Evolutionary conservation across 257 asterid species (phyloP).

Genomic region (Gynochthodes officinalis): DNA sequence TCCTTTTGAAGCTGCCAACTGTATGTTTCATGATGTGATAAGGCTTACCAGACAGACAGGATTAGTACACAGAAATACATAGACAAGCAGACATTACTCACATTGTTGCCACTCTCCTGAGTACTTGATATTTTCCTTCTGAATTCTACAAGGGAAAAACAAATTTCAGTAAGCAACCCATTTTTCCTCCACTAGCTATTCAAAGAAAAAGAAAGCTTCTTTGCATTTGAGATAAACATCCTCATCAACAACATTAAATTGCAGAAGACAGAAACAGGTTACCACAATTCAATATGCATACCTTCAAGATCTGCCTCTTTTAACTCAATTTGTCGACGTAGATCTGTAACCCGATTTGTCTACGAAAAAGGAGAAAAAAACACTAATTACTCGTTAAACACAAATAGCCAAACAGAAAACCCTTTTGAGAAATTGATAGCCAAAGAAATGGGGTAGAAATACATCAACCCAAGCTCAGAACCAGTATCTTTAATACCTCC

Average conservation of each 20-base stretch:
- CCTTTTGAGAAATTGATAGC: background rate
- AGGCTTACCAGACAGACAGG: conserved; percentile 19
- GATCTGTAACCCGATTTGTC: conserved; percentile 63
- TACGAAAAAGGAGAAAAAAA: conserved; percentile 26
- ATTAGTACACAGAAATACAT: conserved; percentile 21
- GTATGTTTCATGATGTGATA: conserved; percentile 23
- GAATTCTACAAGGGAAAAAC: conserved; percentile 45
- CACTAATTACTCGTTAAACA: background rate
- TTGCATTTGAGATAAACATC: background rate
- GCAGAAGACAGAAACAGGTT: conserved; percentile 4
- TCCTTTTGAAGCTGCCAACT: conserved; percentile 72
- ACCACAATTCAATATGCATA: conserved; percentile 23
- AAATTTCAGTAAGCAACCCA: conserved; percentile 7
- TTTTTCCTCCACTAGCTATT: background rate
- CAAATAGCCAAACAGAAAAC: background rate
- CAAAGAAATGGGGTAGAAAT: background rate
- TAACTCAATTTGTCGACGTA: conserved; percentile 58
- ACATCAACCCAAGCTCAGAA: background rate
- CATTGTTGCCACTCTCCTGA: conserved; percentile 50
- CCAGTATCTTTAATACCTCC: conserved; percentile 56
- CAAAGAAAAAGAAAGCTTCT: background rate
- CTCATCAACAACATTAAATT: background rate
- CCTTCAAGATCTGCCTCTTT: conserved; percentile 83
- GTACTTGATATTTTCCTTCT: conserved; percentile 60
- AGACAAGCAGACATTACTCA: conserved; percentile 38